Evolutionary conservation across 345 rosid species (phyloP), one percentile per base, ranked within the genome.

Genomic region (Eucalyptus marginata): DNA sequence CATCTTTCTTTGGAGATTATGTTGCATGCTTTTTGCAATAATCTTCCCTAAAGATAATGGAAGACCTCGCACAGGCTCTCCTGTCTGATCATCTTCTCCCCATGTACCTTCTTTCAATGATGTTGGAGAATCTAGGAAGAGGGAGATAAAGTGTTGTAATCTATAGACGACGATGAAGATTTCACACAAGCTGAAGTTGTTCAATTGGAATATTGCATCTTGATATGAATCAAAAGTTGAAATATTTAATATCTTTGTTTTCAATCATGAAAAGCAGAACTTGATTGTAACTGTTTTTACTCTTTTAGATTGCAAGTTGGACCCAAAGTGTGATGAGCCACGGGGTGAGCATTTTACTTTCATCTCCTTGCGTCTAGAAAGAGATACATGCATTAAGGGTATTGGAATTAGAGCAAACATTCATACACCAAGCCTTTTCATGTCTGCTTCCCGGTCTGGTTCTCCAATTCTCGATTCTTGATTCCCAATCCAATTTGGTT

Each of bases 391-490:
- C 62, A 24, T 56, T 22, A 56, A 24, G 1, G 29, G 29, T 24
- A 56, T 9, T 56, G 1, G 62, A 10, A 56, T 24, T 56, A 8
- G 13, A 56, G 62, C 62, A 56, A 56, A 56, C 62, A 56, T 56
- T 56, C 29, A 56, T 24, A 56, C 2, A 24, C 62, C 62, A 56
- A 56, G 62, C 62, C 62, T 56, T 56, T 56, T 56, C 62, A 56
- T 22, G 29, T 56, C 0, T 22, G 6, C 29, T 56, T 24, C 62
- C 0, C 1, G 0, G 4, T 7, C 0, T 18, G 25, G 10, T 52
- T 52, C 58, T 52, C 25, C 58, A 52, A 18, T 52, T 52, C 25
- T 56, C 1, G 27, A 24, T 24, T 56, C 62, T 56, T 1, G 13
- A 0, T 24, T 56, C 13, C 0, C 1, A 3, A 1, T 56, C 6